Conservation (phyloP, 768 basidiomycete species). For the Naganishia randhawae region DNA sequence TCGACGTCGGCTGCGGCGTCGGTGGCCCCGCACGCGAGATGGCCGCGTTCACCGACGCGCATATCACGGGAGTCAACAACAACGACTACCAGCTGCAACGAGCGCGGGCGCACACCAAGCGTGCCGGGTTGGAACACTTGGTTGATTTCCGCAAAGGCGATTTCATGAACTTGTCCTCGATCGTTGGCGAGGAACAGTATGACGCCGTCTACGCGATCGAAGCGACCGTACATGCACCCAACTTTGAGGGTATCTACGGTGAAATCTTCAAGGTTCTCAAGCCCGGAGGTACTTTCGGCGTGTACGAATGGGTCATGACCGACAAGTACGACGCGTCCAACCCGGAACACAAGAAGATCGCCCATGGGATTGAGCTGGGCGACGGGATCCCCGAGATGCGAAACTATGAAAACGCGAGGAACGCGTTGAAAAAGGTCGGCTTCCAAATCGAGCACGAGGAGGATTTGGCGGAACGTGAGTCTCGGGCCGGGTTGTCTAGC, state of each 20-base stretch:
- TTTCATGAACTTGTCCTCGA: conserved; percentile 89
- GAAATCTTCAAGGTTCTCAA: conserved; percentile 91
- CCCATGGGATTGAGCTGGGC: conserved; percentile 85
- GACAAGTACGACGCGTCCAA: conserved; percentile 82
- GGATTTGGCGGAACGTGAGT: conserved; percentile 77
- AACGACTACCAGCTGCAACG: conserved; percentile 89
- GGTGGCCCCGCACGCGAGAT: conserved; percentile 97
- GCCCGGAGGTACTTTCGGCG: conserved; percentile 95
- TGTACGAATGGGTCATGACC: conserved; percentile 99
- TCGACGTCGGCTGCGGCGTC: conserved; percentile 97
- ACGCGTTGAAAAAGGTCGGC: conserved; percentile 77
- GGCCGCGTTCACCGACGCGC: conserved; percentile 78
- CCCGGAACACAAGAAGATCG: conserved; percentile 81
- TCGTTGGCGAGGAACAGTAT: conserved; percentile 87
- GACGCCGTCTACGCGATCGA: conserved; percentile 98
- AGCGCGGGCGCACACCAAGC: conserved; percentile 76
- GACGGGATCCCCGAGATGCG: conserved; percentile 99
- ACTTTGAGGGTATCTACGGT: conserved; percentile 90
- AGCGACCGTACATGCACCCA: conserved; percentile 93
- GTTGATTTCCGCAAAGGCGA: conserved; percentile 85
- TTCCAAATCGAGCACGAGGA: conserved; percentile 86
- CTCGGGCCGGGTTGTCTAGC: conserved; percentile 57
- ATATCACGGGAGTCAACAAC: conserved; percentile 86
- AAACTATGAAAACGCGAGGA: conserved; percentile 62
- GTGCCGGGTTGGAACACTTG: conserved; percentile 69